phyloP scores from a whole-genome alignment of 768 basidiomycete genomes.

The Auricularia cornea region DNA sequence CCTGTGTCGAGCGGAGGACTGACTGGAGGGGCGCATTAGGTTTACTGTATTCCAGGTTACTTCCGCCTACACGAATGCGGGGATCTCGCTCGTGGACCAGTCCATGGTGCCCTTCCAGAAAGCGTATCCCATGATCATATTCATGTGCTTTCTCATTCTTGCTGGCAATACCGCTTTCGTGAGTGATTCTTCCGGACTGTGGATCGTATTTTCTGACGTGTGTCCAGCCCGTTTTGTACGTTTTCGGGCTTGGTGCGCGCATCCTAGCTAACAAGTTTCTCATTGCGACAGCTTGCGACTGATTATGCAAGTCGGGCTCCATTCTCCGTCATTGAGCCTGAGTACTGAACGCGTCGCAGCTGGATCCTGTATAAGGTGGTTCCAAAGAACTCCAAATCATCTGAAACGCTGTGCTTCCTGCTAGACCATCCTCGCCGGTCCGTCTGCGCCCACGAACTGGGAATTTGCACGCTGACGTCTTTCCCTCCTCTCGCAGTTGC shows the following conservation, averaged over 20 bases:
- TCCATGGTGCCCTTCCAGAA: constrained; percentile 89
- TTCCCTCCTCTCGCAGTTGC: constrained; percentile 36
- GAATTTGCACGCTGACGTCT: constrained; percentile 5
- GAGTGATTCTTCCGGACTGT: constrained; percentile 30
- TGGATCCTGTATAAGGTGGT: constrained; percentile 64
- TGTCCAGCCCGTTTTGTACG: constrained; percentile 70
- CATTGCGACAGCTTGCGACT: constrained; percentile 56
- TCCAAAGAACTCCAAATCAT: constrained; percentile 46
- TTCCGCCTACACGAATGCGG: constrained; percentile 84
- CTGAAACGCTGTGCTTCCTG: constrained; percentile 83
- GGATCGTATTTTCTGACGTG: constrained; percentile 5
- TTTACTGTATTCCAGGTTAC: constrained; percentile 78
- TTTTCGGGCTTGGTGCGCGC: background rate
- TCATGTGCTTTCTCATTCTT: constrained; percentile 66
- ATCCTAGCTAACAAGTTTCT: background rate
- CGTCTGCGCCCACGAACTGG: constrained; percentile 17
- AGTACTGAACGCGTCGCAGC: constrained; percentile 31
- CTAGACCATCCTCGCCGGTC: constrained; percentile 81
- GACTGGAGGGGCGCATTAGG: constrained; percentile 38
- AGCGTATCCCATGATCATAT: constrained; percentile 73
- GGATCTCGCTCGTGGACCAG: constrained; percentile 76
- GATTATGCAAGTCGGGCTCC: constrained; percentile 53
- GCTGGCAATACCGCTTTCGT: constrained; percentile 94
- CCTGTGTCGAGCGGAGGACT: background rate
- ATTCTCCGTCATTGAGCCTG: background rate